Conservation (phyloP, 2,329 filamentous ascomycete species). For the Colletotrichum graminicola region DNA sequence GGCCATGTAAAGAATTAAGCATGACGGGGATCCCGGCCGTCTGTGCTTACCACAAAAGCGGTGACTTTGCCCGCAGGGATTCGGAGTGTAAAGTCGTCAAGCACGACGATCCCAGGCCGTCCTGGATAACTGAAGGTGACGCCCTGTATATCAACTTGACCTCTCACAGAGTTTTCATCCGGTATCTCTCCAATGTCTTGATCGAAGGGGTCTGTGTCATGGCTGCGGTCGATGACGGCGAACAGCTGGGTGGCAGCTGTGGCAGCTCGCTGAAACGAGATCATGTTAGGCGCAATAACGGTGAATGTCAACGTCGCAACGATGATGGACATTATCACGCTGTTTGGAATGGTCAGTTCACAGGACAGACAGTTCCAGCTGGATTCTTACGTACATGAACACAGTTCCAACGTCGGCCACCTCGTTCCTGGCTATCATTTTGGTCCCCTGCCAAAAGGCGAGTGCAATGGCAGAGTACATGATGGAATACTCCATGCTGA, state of each 20-base stretch:
- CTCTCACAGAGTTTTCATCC: not conserved
- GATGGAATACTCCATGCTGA: conserved; percentile 59
- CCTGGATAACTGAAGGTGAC: not conserved
- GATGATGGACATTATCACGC: conserved; percentile 46
- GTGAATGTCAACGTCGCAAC: conserved; percentile 43
- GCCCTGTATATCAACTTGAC: not conserved
- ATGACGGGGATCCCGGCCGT: not conserved
- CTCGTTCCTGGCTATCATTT: conserved; percentile 51
- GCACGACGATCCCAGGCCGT: conserved; percentile 56
- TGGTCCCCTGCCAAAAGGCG: conserved; percentile 48
- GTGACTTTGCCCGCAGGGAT: conserved; percentile 76
- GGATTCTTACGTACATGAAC: conserved; percentile 30
- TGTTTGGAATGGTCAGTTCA: conserved; percentile 3
- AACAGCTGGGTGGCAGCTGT: conserved; percentile 45
- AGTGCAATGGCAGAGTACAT: conserved; percentile 41
- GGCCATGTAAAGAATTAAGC: no score
- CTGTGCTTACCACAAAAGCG: conserved; percentile 60
- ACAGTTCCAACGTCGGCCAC: conserved; percentile 28
- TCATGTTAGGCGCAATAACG: conserved; percentile 42
- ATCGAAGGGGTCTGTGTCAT: conserved; percentile 45
- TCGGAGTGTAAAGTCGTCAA: conserved; percentile 69
- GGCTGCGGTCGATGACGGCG: conserved; percentile 44
- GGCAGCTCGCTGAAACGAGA: conserved; percentile 44
- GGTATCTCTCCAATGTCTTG: not conserved
- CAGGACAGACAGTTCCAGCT: not conserved